Percentiles rank a stretch among this genome's conserved stretches.
Conservation (phyloP, 2,329 filamentous ascomycete species). For the Ophiocordyceps polyrhachis-furcata region DNA sequence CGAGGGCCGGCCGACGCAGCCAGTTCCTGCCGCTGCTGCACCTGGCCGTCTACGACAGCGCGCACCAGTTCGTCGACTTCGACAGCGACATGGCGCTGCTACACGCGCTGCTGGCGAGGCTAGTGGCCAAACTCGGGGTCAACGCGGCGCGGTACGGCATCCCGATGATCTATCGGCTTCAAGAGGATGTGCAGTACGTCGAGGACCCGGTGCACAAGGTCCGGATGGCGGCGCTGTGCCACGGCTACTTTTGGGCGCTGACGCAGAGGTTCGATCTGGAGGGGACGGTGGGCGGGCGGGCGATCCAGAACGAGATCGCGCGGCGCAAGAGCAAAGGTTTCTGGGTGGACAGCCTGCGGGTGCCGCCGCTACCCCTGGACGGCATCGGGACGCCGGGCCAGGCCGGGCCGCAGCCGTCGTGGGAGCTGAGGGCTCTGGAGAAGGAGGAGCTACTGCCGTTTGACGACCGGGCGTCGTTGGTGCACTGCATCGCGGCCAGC, state of each 20-base stretch:
- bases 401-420: slow-evolving; percentile 22
- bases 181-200: slow-evolving; percentile 59
- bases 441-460: slow-evolving; percentile 54
- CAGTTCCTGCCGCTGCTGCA: slow-evolving; percentile 70
- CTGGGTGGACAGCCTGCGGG: slow-evolving; percentile 57
- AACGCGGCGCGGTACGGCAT: slow-evolving; percentile 64
- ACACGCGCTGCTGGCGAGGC: slow-evolving; percentile 54
- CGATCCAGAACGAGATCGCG: slow-evolving; percentile 58
- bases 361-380: slow-evolving; percentile 49
- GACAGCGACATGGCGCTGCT: slow-evolving; percentile 61
- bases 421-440: slow-evolving; percentile 35
- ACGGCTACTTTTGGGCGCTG: slow-evolving; percentile 75
- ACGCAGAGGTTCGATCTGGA: slow-evolving; percentile 64
- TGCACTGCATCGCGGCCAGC: slow-evolving; percentile 53
- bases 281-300: slow-evolving; percentile 45
- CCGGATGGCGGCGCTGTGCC: slow-evolving; percentile 64
- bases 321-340: slow-evolving; percentile 54
- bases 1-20: slow-evolving; percentile 28
- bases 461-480: slow-evolving; percentile 50
- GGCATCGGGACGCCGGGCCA: slow-evolving; percentile 37
- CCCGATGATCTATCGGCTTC: slow-evolving; percentile 75
- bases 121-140: slow-evolving; percentile 63
- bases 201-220: slow-evolving; percentile 53
- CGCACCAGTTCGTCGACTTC: slow-evolving; percentile 50
- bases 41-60: slow-evolving; percentile 76